Evolutionary conservation across 495 filamentous ascomycete species (phyloP), one percentile per base, ranked within the genome.

Genomic region (Podospora pseudopauciseta): DNA sequence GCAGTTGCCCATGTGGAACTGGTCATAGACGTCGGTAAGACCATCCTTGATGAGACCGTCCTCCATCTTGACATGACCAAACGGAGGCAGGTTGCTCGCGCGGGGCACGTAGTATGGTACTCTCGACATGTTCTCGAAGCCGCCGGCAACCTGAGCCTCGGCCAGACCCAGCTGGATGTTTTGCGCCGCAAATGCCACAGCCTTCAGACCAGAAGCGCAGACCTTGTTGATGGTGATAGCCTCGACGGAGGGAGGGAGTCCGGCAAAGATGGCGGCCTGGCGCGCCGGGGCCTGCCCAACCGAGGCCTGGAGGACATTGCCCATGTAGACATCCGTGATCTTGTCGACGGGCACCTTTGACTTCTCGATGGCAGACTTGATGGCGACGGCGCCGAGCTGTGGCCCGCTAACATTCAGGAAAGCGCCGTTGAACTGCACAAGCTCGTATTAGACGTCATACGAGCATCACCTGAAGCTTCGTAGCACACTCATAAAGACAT

Each of bases 1-100:
- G 74, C 95, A 99, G 67, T 93, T 91, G 7, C 95, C 95, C 95
- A 99, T 99, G 76, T 97, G 94, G 74, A 97, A 89, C 74, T 96
- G 85, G 77, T 96, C 92, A 78, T 97, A 99, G 26, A 97, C 93
- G 80, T 99, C 95, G 86, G 93, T 97, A 54, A 99, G 81, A 9
- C 95, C 95, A 75, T 99, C 95, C 78, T 94, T 96, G 73, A 97
- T 91, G 73, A 99, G 79, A 4, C 95, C 95, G 76, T 99, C 95
- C 77, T 94, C 89, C 78, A 94, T 80, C 76, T 89, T 89, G 72
- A 96, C 82, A 68, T 96, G 87, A 44, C 95, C 95, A 71, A 97
- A 96, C 0, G 91, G 80, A 4, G 93, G 91, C 71, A 93, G 81
- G 69, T 88, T 86, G 73, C 86, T 90, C 1, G 90, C 84, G 18